These are phyloP conservation scores for Yarrowia bubula DNA, from an alignment of 805 yeast genomes.

Conservation along the genomic window DNA sequence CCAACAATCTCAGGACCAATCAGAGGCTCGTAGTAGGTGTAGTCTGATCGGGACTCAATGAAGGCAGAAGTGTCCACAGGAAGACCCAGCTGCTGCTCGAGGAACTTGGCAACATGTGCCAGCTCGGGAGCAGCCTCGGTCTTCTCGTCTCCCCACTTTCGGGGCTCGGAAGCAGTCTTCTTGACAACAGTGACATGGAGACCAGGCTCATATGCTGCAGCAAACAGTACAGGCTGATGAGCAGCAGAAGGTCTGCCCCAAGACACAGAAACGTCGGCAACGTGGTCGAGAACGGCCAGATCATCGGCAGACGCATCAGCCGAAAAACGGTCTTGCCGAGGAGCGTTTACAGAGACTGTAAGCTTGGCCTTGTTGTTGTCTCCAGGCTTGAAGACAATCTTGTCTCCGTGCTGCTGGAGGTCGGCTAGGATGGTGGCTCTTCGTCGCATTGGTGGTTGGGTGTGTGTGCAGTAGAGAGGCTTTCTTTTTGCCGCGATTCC, in stretches of 20 bases:
- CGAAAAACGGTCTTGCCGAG: constrained; percentile 17
- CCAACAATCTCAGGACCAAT: constrained; percentile 2
- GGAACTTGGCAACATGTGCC: background rate
- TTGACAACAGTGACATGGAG: constrained; percentile 16
- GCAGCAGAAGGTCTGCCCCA: constrained; percentile 3
- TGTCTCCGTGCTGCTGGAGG: constrained; percentile 2
- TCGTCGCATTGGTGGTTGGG: background rate
- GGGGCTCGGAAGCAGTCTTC: constrained; percentile 4
- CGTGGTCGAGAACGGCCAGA: constrained; percentile 11
- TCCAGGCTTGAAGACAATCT: background rate
- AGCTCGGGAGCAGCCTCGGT: background rate
- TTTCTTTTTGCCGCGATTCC: background rate
- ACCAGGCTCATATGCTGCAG: constrained; percentile 7
- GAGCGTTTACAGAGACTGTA: constrained; percentile 5
- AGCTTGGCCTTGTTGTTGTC: constrained; percentile 21
- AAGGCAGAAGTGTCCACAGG: background rate
- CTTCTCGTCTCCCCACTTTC: constrained; percentile 18
- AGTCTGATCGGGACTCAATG: constrained; percentile 12
- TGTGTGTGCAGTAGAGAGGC: background rate
- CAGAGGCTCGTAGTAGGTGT: background rate
- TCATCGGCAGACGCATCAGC: background rate
- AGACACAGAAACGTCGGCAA: constrained; percentile 16
- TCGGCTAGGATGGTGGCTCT: constrained; percentile 1
- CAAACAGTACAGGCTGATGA: constrained; percentile 4
- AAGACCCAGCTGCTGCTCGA: background rate